Percentiles rank a stretch among this genome's conserved stretches.
Conservation (phyloP, 352 stramenopile species). For the Pythium dissimile region DNA sequence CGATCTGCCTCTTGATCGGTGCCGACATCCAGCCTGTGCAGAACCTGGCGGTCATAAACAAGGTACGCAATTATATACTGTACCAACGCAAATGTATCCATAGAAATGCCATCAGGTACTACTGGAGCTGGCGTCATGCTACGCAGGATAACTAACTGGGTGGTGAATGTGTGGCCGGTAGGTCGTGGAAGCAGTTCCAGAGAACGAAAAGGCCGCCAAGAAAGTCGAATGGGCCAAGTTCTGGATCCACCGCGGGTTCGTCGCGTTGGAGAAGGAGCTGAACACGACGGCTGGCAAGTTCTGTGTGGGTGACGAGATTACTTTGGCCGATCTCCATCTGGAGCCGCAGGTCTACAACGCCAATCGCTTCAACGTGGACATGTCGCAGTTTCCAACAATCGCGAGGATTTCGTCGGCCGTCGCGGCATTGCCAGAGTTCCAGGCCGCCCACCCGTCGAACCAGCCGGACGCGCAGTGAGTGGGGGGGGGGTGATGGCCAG, state of each 20-base stretch:
- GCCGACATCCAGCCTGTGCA: constrained; percentile 91
- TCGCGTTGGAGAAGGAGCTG: constrained; percentile 72
- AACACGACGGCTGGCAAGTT: constrained; percentile 49
- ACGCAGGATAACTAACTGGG: too few relatives aligned
- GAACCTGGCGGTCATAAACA: constrained; percentile 76
- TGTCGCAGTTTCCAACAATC: constrained; percentile 87
- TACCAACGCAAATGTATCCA: not conserved
- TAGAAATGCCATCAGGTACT: not conserved
- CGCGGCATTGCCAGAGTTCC: constrained; percentile 74
- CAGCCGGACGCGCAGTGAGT: constrained; percentile 66
- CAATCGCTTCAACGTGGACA: constrained; percentile 84
- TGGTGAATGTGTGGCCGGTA: constrained; percentile 19
- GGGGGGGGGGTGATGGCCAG: not conserved
- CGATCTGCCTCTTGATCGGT: constrained; percentile 89
- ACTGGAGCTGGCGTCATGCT: too few relatives aligned
- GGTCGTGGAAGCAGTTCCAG: constrained; percentile 26
- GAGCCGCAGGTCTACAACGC: constrained; percentile 93
- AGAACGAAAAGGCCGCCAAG: constrained; percentile 44
- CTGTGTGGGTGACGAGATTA: constrained; percentile 76
- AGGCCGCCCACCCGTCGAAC: constrained; percentile 68
- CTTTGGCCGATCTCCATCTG: constrained; percentile 88
- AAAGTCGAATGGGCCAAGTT: constrained; percentile 57
- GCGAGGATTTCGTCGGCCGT: constrained; percentile 66
- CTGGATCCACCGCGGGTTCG: constrained; percentile 84
- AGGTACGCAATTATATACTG: constrained; percentile 29